Base-by-base conservation (phyloP, 345 rosid species). In the Arabis hirsuta region DNA sequence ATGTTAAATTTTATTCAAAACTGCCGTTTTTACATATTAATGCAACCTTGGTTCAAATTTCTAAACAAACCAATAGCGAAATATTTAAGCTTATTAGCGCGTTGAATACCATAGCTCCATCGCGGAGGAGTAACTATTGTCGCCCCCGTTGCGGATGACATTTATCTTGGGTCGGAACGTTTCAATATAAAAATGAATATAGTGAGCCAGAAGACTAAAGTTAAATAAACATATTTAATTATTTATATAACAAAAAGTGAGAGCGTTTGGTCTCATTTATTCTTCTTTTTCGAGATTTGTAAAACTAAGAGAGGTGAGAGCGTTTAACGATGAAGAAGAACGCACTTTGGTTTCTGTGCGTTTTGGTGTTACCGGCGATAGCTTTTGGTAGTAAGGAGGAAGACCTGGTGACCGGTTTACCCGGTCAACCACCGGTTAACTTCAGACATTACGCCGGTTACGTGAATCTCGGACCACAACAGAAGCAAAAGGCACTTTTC, bases 391-490 rank as follows among this genome's bases (percentile, higher is more conserved):
- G 46, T 47, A 61, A 69, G 38, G 87, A 81, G 1, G 85, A 79
- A 2, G 89, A 87, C 29, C 34, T 78, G 7, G 84, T 89, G n/a
- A 75, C 63, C 0, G 29, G 62, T 71, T 71, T 87, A 72, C 90
- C 96, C 0, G 86, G 88, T 16, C 92, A 87, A 66, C 89, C 96
- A 26, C 65, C 72, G 24, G 88, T 79, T 39, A 44, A 64, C 32
- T 89, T 89, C 73, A 58, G 66, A 51, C 96, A 89, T 64, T 87
- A 82, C 62, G 77, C 89, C 5, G 92, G 92, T 26, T 85, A 87
- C 67, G 78, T 89, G 50, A 69, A 73, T 8, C 78, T 81, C 26
- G 78, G 71, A 3, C 83, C 79, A 3, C 27, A 38, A 0, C 61
- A 67, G n/a, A 59, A 47, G 41, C 74, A 72, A 9, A 87, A 81